Evolutionary conservation across 352 stramenopile species (phyloP).

Genomic region (Aphanomyces stellatus): DNA sequence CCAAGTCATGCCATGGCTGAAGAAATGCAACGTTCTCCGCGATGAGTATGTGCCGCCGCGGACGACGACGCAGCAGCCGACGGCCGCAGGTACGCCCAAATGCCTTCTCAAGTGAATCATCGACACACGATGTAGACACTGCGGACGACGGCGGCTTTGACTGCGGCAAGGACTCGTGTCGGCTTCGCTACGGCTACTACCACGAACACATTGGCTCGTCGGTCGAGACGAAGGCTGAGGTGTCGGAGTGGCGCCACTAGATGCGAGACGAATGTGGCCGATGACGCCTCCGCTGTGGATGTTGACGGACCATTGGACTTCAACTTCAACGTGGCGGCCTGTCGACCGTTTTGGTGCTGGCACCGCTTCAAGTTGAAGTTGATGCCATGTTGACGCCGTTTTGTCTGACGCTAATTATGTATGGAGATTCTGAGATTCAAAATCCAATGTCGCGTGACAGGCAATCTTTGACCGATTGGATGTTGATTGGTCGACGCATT

Average conservation of each 20-base stretch:
- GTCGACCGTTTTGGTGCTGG: not conserved
- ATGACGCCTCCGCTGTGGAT: not conserved
- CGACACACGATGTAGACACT: not conserved
- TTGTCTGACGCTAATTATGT: too few species aligned
- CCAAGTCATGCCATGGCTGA: constrained; percentile 9
- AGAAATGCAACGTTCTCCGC: constrained; percentile 10
- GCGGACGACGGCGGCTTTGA: constrained; percentile 9
- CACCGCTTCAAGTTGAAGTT: not conserved
- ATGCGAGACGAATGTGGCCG: too few species aligned
- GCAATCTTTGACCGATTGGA: too few species aligned
- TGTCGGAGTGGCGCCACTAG: constrained; percentile 11
- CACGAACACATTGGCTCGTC: constrained; percentile 18
- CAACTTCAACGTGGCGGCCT: not conserved
- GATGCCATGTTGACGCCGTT: not conserved
- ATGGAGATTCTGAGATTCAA: too few species aligned
- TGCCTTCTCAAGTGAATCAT: too few species aligned
- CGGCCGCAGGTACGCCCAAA: not conserved
- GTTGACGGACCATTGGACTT: not conserved
- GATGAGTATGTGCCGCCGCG: not conserved
- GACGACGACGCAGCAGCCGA: not conserved
- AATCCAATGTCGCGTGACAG: not conserved
- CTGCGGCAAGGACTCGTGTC: constrained; percentile 12
- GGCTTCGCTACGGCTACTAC: constrained; percentile 14
- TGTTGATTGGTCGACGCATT: too few species aligned
- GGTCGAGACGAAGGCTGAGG: constrained; percentile 3